phyloP scores from a whole-genome alignment of 306 rosid species.

The Cucumis sativus region Cucumber_9930_V3 NC_026657.2:9205501-9206000 shows the following conservation, averaged over 20 bases:
- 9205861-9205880: constrained; percentile 68
- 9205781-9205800: not conserved
- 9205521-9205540: constrained; percentile 65
- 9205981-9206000: not conserved
- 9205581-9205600: not conserved
- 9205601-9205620: not conserved
- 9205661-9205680: not conserved
- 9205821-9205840: constrained; percentile 83
- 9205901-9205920: constrained; percentile 49
- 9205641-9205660: not conserved
- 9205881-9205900: constrained; percentile 79
- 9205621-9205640: not conserved
- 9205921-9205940: constrained; percentile 84
- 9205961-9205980: constrained; percentile 38
- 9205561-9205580: constrained; percentile 43
- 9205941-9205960: constrained; percentile 76
- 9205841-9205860: constrained; percentile 75
- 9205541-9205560: constrained; percentile 58
- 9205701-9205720: not conserved
- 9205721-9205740: not conserved
- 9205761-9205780: not conserved
- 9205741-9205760: not conserved
- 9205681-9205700: not conserved
- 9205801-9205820: not conserved
- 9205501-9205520: constrained; percentile 60